Base-by-base conservation (phyloP, 1,284 basidiomycete species). In the Ustilago crameri region DNA sequence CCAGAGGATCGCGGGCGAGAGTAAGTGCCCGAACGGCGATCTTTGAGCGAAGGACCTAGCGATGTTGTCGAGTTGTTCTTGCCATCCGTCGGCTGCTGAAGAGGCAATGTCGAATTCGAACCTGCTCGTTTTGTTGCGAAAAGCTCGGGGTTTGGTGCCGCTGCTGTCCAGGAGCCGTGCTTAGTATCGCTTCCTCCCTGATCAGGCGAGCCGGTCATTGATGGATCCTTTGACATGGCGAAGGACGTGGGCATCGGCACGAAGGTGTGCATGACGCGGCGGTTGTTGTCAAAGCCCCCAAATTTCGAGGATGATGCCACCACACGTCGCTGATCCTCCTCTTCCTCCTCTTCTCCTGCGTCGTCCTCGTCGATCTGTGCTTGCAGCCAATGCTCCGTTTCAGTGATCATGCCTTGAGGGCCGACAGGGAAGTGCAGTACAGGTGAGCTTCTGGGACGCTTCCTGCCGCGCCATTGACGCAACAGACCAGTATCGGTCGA, bases 371-470 rank as follows among this genome's bases (percentile, higher is more conserved):
- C 47, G 22, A 57, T 65, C 51, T 65, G 56, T 18, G 14, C 22
- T 24, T 47, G 53, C 12, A 58, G 41, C 61, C 49, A 53, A 23
- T 58, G 32, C n/a, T 54, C n/a, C 9, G 54, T 57, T 43, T 58
- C 54, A 23, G 34, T 53, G 14, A 50, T 46, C 61, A 64, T 49
- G 3, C 54, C 51, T 1, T 22, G 48, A 2, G 49, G 61, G 10
- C 51, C 37, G 27, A 54, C n/a, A 14, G 50, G 45, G 17, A 42
- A 27, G 34, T 51, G 42, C 17, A 48, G 32, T 26, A 56, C 41
- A 4, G 57, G 64, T 4, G 65, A 62, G 54, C 65, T 68, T 38
- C 65, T 37, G 12, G 65, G 65, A 23, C 65, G 56, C 46, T 62
- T 68, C 9, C 40, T 26, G 23, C 65, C 65, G 8, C 58, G 49